phyloP scores from a whole-genome alignment of 768 basidiomycete species.

The Dendrothele bispora region DNA sequence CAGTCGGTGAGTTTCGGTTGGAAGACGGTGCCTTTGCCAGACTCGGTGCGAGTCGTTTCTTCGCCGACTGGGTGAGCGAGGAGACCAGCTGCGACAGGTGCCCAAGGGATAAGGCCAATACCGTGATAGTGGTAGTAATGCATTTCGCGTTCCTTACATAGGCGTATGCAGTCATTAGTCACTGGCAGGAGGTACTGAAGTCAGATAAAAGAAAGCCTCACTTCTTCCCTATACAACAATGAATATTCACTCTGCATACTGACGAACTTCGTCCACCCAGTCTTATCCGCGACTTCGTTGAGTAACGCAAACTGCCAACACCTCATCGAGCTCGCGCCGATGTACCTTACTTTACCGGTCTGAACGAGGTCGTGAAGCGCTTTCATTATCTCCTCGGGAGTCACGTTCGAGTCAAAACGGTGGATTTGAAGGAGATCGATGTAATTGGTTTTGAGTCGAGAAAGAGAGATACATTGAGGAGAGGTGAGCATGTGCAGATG shows the following conservation, averaged over 20 bases:
- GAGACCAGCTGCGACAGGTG: slow-evolving; percentile 28
- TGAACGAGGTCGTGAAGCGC: slow-evolving; percentile 41
- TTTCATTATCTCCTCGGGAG: slow-evolving; percentile 38
- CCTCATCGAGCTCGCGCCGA: slow-evolving; percentile 30
- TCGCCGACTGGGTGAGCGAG: not conserved
- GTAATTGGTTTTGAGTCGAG: slow-evolving; percentile 20
- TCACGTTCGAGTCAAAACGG: slow-evolving; percentile 28
- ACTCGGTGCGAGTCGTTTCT: not conserved
- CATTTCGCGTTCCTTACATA: slow-evolving; percentile 36
- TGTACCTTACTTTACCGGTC: slow-evolving; percentile 36
- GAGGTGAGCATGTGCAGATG: too few species aligned
- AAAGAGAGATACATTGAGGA: too few species aligned
- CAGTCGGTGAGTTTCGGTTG: not conserved
- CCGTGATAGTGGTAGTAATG: slow-evolving; percentile 19
- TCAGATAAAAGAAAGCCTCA: not conserved
- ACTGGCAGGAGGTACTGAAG: not conserved
- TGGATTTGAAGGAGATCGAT: slow-evolving; percentile 37
- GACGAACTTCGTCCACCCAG: slow-evolving; percentile 47
- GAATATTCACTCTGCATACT: slow-evolving; percentile 52
- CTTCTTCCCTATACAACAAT: slow-evolving; percentile 47
- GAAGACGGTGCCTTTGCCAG: not conserved
- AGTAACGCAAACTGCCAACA: slow-evolving; percentile 40
- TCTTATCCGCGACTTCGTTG: slow-evolving; percentile 34
- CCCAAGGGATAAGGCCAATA: slow-evolving; percentile 45
- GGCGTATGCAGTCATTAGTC: not conserved